Base-by-base conservation (phyloP, 345 rosid genomes). In the Eucalyptus dawsonii region DNA sequence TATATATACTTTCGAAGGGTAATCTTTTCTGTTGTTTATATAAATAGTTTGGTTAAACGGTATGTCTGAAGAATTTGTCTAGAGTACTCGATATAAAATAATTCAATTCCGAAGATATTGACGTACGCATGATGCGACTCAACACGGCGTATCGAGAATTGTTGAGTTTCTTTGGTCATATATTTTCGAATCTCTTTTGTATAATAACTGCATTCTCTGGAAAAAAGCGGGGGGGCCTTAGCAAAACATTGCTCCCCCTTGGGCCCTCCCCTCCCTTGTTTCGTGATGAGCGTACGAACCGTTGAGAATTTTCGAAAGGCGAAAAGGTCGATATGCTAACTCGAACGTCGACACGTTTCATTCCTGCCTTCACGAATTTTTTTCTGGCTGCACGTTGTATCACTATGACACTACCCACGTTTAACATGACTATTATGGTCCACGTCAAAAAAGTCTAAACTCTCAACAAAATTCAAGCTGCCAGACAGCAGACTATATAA, bases 71-170 rank as follows among this genome's bases (percentile, higher is more conserved):
- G 29, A 5, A 25, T 25, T 24, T 11, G 65, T 11, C 4, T 3
- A 25, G 14, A 11, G 27, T 25, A 58, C 27, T 25, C 1, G 4
- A 58, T 5, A 25, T 11, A 11, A 60, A 60, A 60, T 25, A 58
- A 11, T 60, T 60, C 4, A 11, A 60, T 25, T 25, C 6, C 15
- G 1, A 60, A 25, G 14, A 60, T 5, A 62, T 62, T 0, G 16
- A 3, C 2, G 8, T 6, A 11, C 16, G 16, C 17, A 14, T 62
- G n/a, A 29, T n/a, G 16, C 17, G 8, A 27, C 14, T 60, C 15
- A 12, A 27, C 29, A 27, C 0, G 67, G 15, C 8, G 0, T 6
- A 27, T 60, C 31, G 2, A 27, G 27, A 60, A 27, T 0, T 12
- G 15, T 27, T 5, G 31, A 27, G 69, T 13, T 27, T 25, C 69